Base-by-base conservation (phyloP, 2,329 filamentous ascomycete species). In the Remersonia thermophila region DNA sequence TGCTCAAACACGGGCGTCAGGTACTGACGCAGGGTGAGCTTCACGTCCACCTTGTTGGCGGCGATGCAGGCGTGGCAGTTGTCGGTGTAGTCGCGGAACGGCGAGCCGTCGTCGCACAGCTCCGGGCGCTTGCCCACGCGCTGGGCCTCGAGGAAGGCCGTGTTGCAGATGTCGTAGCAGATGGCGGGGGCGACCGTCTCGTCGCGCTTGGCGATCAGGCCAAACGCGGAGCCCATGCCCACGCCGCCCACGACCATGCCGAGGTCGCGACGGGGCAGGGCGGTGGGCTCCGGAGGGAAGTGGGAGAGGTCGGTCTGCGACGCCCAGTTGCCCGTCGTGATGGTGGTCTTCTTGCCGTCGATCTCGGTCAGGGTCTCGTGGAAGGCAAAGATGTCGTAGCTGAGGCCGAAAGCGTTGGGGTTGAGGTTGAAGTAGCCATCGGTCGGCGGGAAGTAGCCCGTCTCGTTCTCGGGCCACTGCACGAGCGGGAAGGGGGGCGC, bases 371-470 rank as follows among this genome's bases (percentile, higher is more conserved):
- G 47, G 9, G 62, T 47, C 1, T 59, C 46, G 4, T 66, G 49
- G 16, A 63, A 55, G 14, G 64, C 61, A 41, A 80, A 82, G 13
- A 82, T 75, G 29, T 68, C 69, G 40, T 72, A 77, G 33, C 63
- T 69, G 12, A 83, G 58, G 4, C 77, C 77, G 39, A 83, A 83
- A 0, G 63, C 63, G 1, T 61, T 53, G 0, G 79, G 73, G 37
- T 76, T 62, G n/a, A 83, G 62, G 40, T 81, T 68, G 57, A 76
- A 83, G 51, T 80, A 82, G 3, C 67, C 71, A 0, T 62, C 51
- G 0, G 60, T 62, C 1, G 67, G 62, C 2, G 67, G 67, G 43
- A 67, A 77, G 48, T 69, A 74, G 12, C 56, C 44, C 0, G 67
- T 72, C 30, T 59, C 38, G 37, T 64, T 61, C 1, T 52, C 46